A percentile compares a stretch with the other conserved stretches of the same genome.
These are phyloP conservation scores for Erigeron philadelphicus DNA, from an alignment of 140 eudicot species.

Conservation along the genomic window DNA sequence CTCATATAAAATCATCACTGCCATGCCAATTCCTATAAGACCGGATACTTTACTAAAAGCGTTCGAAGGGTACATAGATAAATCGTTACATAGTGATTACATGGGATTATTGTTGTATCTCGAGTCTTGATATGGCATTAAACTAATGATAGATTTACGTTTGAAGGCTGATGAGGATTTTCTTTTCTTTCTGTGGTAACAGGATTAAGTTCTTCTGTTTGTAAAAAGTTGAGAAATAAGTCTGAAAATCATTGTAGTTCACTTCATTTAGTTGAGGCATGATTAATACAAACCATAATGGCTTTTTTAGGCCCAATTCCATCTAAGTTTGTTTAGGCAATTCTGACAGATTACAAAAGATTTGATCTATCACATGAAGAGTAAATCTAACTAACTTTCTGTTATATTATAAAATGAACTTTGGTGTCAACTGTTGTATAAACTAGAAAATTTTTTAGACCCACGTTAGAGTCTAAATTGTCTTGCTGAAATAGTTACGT, in stretches of 20 bases:
- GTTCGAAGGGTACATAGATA: neutral
- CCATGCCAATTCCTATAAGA: slow-evolving; percentile 15
- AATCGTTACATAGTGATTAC: slow-evolving; percentile 17
- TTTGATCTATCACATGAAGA: no score
- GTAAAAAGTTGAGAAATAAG: slow-evolving; percentile 2
- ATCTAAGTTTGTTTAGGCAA: no score
- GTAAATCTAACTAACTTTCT: no score
- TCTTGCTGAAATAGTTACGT: no score
- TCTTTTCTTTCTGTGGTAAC: neutral
- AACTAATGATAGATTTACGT: neutral
- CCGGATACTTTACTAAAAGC: slow-evolving; percentile 6
- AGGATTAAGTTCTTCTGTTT: neutral
- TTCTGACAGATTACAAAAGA: no score
- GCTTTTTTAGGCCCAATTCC: no score
- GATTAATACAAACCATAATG: no score
- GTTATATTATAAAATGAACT: no score
- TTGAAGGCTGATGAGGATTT: neutral
- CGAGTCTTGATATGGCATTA: slow-evolving; percentile 20
- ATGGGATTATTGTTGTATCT: slow-evolving; percentile 27
- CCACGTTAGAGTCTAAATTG: no score
- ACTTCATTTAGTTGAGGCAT: neutral
- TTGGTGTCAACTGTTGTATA: no score
- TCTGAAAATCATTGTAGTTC: no score
- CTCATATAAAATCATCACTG: neutral
- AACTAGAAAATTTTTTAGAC: no score